Percentiles rank a stretch among this genome's conserved stretches.
phyloP scores from a whole-genome alignment of 1,284 basidiomycete genomes.

The Sphagnurus paluster region DNA sequence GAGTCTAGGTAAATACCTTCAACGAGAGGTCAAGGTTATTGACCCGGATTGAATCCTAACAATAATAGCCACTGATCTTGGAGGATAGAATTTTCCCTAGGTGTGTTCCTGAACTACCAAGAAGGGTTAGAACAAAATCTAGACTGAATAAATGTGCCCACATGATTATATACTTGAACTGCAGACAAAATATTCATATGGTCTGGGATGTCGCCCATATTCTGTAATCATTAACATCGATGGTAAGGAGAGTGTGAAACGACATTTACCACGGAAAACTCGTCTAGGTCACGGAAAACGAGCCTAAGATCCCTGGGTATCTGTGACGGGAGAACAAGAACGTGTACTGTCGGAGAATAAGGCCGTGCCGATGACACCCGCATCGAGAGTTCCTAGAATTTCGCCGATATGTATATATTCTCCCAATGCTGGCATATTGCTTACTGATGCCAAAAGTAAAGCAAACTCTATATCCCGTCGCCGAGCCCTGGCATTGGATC shows the following conservation, averaged over 20 bases:
- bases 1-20: no score
- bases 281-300: constrained; percentile 67
- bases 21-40: background rate
- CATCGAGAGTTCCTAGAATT: constrained; percentile 55
- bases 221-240: constrained; percentile 40
- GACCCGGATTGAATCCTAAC: constrained; percentile 8
- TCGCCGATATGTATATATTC: constrained; percentile 4
- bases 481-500: constrained; percentile 56
- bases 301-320: constrained; percentile 67
- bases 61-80: constrained; percentile 13
- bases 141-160: constrained; percentile 8
- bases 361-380: constrained; percentile 53
- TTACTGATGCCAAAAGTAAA: constrained; percentile 55
- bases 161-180: constrained; percentile 57
- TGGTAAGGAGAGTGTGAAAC: background rate
- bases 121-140: background rate
- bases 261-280: constrained; percentile 51
- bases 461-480: constrained; percentile 62
- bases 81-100: constrained; percentile 35
- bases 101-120: constrained; percentile 37
- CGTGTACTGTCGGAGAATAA: constrained; percentile 70
- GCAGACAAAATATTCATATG: constrained; percentile 77
- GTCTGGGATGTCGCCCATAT: constrained; percentile 57
- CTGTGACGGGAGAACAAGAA: constrained; percentile 67
- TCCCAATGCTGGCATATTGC: no score